phyloP scores from a whole-genome alignment of 768 basidiomycete genomes.

The Porphyrellus cyaneotinctus region DNA sequence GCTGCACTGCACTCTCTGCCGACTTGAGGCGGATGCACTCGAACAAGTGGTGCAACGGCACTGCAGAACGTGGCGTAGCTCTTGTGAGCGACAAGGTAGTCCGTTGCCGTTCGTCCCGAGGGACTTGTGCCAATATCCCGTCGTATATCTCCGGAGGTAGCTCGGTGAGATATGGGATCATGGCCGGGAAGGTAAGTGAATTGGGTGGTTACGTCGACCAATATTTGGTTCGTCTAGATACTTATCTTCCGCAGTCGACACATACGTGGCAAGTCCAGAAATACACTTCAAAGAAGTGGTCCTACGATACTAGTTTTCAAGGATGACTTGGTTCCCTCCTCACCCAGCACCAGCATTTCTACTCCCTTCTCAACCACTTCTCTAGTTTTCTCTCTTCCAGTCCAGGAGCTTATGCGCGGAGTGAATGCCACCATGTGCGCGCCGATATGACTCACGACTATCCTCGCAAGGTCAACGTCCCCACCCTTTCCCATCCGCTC shows the following conservation, averaged over 20 bases:
- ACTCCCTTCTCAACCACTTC: constrained; percentile 50
- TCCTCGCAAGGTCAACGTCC: constrained; percentile 31
- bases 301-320: constrained; percentile 31
- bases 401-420: constrained; percentile 46
- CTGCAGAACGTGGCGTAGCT: constrained; percentile 56
- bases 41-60: constrained; percentile 58
- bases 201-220: not conserved
- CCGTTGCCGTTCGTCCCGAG: constrained; percentile 42
- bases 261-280: not conserved
- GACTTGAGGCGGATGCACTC: constrained; percentile 48
- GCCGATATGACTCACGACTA: constrained; percentile 47
- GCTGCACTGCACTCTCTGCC: constrained; percentile 47
- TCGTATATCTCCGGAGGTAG: constrained; percentile 69
- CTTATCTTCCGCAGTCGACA: not conserved
- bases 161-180: constrained; percentile 23
- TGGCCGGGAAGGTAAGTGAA: constrained; percentile 4
- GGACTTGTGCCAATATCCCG: constrained; percentile 51
- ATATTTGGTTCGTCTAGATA: no score
- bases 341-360: constrained; percentile 37
- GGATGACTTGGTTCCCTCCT: constrained; percentile 23
- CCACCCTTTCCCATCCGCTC: constrained; percentile 11
- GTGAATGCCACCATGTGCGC: constrained; percentile 52
- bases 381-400: constrained; percentile 43
- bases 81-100: constrained; percentile 56
- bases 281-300: constrained; percentile 13